phyloP scores from a whole-genome alignment of 805 yeast genomes.

The Hanseniaspora jakobsenii region DNA sequence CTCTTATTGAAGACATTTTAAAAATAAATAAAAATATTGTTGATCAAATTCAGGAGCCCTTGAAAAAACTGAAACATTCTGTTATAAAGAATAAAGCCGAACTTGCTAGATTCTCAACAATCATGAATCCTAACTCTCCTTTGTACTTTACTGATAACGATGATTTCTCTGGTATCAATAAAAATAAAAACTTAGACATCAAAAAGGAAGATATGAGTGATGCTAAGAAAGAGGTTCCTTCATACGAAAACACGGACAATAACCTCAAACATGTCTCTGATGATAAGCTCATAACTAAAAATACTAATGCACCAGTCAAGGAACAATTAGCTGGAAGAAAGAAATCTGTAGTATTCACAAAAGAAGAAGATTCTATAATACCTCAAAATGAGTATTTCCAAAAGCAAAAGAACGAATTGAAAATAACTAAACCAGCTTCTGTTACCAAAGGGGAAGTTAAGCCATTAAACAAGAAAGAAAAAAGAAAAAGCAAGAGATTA shows the following conservation, averaged over 20 bases:
- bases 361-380: background rate
- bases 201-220: too few species aligned
- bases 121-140: slow-evolving; percentile 6
- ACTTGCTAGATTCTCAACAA: slow-evolving; percentile 6
- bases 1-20: slow-evolving; percentile 19
- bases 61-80: slow-evolving; percentile 16
- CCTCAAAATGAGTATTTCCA: too few species aligned
- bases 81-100: slow-evolving; percentile 7
- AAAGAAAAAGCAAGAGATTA: slow-evolving; percentile 9
- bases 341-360: too few species aligned
- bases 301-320: too few species aligned
- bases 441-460: background rate
- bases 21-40: slow-evolving; percentile 21
- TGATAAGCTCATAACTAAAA: background rate
- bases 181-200: too few species aligned
- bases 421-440: background rate
- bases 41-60: slow-evolving; percentile 17
- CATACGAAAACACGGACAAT: too few species aligned
- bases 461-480: background rate
- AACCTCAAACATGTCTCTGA: background rate
- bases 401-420: too few species aligned
- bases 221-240: too few species aligned
- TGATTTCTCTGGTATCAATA: too few species aligned
- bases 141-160: too few species aligned
- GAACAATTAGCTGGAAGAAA: too few species aligned